A percentile compares a stretch with the other conserved stretches of the same genome.
Conservation (phyloP, 1,284 basidiomycete genomes). For the Microbotryomycetes sp. region DNA sequence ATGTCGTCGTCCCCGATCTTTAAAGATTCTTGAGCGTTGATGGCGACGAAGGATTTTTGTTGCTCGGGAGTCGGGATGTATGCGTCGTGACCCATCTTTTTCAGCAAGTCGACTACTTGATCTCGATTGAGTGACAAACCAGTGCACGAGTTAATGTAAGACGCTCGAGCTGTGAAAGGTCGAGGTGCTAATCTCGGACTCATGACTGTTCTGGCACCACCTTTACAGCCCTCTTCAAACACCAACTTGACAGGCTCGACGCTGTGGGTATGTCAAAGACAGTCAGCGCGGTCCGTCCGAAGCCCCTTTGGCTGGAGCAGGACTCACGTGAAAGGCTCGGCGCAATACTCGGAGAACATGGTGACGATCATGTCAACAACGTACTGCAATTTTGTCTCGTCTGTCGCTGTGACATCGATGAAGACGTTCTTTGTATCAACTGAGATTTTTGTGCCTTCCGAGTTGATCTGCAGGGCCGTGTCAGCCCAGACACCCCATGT, state of each 20-base stretch:
- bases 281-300: not conserved
- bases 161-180: slow-evolving; percentile 66
- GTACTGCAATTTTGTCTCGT: slow-evolving; percentile 91
- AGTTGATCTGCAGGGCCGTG: slow-evolving; percentile 61
- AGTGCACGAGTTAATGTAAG: slow-evolving; percentile 93
- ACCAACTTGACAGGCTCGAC: slow-evolving; percentile 84
- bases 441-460: slow-evolving; percentile 93
- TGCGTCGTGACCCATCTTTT: slow-evolving; percentile 57
- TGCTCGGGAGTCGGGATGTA: slow-evolving; percentile 4
- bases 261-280: slow-evolving; percentile 46
- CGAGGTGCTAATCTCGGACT: slow-evolving; percentile 75
- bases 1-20: slow-evolving; percentile 57
- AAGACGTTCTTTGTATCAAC: slow-evolving; percentile 91
- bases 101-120: slow-evolving; percentile 60
- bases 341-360: slow-evolving; percentile 97
- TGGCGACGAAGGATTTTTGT: slow-evolving; percentile 48
- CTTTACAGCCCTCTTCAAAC: slow-evolving; percentile 49
- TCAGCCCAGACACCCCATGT: not conserved
- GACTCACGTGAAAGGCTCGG: slow-evolving; percentile 78
- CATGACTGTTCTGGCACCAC: slow-evolving; percentile 62
- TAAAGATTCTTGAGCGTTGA: slow-evolving; percentile 27
- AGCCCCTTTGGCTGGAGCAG: slow-evolving; percentile 1
- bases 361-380: slow-evolving; percentile 89
- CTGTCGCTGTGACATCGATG: slow-evolving; percentile 96
- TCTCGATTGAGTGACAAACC: slow-evolving; percentile 63